phyloP scores from a whole-genome alignment of 768 basidiomycete species.

The Tubosaeta brunneosetosa region DNA sequence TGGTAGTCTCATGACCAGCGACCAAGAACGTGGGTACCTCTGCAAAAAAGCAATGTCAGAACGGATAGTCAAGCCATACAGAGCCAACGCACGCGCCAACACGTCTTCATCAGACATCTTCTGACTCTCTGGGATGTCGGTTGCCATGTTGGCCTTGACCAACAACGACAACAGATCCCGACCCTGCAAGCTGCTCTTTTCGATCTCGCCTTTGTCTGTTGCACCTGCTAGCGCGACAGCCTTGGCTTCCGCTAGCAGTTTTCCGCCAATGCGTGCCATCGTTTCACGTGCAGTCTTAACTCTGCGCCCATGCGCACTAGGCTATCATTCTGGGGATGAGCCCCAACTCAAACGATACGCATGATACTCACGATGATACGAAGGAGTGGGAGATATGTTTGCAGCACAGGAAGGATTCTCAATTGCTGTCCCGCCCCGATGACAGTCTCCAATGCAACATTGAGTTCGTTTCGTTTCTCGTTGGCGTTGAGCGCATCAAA shows the following conservation, averaged over 20 bases:
- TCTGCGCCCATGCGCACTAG: not conserved
- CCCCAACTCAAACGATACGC: too few species aligned
- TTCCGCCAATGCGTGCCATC: not conserved
- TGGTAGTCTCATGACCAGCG: not conserved
- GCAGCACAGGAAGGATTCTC: not conserved
- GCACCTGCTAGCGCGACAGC: slow-evolving; percentile 22
- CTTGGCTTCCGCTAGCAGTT: not conserved
- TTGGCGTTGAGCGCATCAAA: not conserved
- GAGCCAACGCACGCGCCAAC: slow-evolving; percentile 39
- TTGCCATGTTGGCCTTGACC: slow-evolving; percentile 15
- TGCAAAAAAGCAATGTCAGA: not conserved
- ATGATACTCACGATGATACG: not conserved
- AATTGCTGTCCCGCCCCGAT: not conserved
- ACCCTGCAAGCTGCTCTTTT: slow-evolving; percentile 32
- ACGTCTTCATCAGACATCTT: slow-evolving; percentile 62
- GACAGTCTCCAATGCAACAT: not conserved
- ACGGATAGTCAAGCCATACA: too few species aligned
- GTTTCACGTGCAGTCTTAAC: not conserved
- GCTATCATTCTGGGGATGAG: not conserved
- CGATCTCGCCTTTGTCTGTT: slow-evolving; percentile 26
- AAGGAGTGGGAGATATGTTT: not conserved
- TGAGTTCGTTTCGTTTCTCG: not conserved
- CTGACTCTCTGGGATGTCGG: slow-evolving; percentile 51
- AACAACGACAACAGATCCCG: slow-evolving; percentile 61
- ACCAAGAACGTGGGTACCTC: slow-evolving; percentile 1